Evolutionary conservation across 257 asterid species (phyloP).

Genomic region (Fraxinus cuspidata): DNA sequence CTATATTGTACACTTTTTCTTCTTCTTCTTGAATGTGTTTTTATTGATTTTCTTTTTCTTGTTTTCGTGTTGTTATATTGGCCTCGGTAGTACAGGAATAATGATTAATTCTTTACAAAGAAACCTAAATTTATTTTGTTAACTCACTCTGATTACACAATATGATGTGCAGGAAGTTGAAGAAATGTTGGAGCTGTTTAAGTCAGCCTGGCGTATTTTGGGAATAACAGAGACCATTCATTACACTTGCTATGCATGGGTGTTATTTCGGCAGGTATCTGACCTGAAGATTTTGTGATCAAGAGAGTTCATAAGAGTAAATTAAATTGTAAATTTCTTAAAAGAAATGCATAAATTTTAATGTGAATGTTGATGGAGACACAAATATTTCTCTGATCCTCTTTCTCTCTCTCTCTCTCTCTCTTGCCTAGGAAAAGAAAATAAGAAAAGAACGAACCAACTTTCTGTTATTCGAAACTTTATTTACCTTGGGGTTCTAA

Average conservation of each 20-base stretch:
- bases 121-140: neutral
- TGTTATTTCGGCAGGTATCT: slow-evolving; percentile 86
- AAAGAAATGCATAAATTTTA: slow-evolving; percentile 11
- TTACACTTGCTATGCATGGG: slow-evolving; percentile 93
- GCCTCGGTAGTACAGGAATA: neutral
- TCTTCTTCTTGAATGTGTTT: neutral
- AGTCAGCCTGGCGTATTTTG: slow-evolving; percentile 89
- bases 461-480: neutral
- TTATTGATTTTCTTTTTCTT: neutral
- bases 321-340: slow-evolving; percentile 1
- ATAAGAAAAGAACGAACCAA: neutral
- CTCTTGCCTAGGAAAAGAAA: neutral
- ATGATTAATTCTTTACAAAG: neutral
- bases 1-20: neutral
- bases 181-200: slow-evolving; percentile 96
- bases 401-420: neutral
- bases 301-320: slow-evolving; percentile 20
- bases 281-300: slow-evolving; percentile 22
- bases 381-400: neutral
- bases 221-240: slow-evolving; percentile 96
- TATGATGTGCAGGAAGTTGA: slow-evolving; percentile 80
- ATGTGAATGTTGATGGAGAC: slow-evolving; percentile 19
- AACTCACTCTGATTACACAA: slow-evolving; percentile 8
- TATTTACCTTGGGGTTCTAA: too few species aligned
- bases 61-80: neutral